Evolutionary conservation across 129 eudicot genomes (phyloP).

Genomic region (Saposhnikovia divaricata): DNA sequence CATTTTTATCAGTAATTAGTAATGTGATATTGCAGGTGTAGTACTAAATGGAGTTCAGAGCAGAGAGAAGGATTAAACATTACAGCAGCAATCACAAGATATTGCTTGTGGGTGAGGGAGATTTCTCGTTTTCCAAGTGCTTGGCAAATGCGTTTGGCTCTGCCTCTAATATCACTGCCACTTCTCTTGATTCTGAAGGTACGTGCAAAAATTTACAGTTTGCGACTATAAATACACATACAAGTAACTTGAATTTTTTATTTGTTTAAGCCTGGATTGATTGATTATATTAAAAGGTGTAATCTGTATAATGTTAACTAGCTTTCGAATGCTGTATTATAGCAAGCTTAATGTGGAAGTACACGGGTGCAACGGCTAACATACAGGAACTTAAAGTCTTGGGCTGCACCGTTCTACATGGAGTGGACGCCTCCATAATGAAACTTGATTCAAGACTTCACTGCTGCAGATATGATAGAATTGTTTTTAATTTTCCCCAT

Average conservation of each 20-base stretch:
- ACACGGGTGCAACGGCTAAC: conserved; percentile 4
- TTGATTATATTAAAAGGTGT: too few relatives aligned
- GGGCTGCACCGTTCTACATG: conserved; percentile 19
- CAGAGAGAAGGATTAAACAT: conserved; percentile 30
- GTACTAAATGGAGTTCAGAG: background rate
- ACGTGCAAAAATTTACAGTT: background rate
- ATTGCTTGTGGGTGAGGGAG: conserved; percentile 61
- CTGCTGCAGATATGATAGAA: conserved; percentile 6
- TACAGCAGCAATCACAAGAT: conserved; percentile 40
- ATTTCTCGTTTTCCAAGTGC: conserved; percentile 48
- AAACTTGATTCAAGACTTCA: background rate
- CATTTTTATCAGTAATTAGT: background rate
- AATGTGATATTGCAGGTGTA: background rate
- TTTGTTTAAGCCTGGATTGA: background rate
- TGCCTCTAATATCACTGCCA: conserved; percentile 45
- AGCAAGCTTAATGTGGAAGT: background rate
- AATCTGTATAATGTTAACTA: too few relatives aligned
- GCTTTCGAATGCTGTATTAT: too few relatives aligned
- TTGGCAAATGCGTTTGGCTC: conserved; percentile 41
- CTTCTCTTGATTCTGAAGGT: conserved; percentile 37
- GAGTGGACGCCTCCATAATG: conserved; percentile 16
- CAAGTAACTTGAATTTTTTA: background rate
- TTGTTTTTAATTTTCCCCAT: conserved; percentile 29
- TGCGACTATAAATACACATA: background rate
- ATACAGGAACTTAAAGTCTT: background rate